phyloP scores from a whole-genome alignment of 2,329 filamentous ascomycete genomes.

The Claviceps capensis region DNA sequence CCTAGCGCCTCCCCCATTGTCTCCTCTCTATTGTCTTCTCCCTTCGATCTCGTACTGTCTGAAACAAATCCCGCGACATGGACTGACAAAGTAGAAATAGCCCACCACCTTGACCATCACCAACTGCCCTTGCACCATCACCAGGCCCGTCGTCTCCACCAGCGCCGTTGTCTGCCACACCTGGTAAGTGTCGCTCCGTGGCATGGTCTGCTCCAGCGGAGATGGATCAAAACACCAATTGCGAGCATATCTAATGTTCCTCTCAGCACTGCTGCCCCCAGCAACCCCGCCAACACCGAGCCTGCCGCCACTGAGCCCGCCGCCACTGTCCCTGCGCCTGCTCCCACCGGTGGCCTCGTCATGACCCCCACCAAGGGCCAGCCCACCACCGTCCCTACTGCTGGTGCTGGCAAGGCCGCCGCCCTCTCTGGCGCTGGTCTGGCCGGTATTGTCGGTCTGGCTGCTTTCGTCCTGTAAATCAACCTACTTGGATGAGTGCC shows the following conservation, averaged over 20 bases:
- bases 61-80: neutral
- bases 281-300: neutral
- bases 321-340: slow-evolving; percentile 7
- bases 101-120: slow-evolving; percentile 58
- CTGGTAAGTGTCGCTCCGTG: slow-evolving; percentile 29
- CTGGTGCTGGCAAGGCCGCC: slow-evolving; percentile 41
- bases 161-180: slow-evolving; percentile 38
- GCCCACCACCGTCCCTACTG: slow-evolving; percentile 30
- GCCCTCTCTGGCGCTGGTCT: slow-evolving; percentile 45
- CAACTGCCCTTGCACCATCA: slow-evolving; percentile 57
- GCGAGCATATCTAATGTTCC: neutral
- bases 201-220: neutral
- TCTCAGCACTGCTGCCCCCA: neutral
- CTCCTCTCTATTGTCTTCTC: too few relatives aligned
- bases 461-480: slow-evolving; percentile 45
- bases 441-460: slow-evolving; percentile 45
- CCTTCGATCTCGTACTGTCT: neutral
- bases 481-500: slow-evolving; percentile 19
- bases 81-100: slow-evolving; percentile 17
- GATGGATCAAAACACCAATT: too few relatives aligned
- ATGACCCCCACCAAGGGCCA: slow-evolving; percentile 16
- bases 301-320: neutral
- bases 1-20: too few relatives aligned
- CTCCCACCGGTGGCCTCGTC: slow-evolving; percentile 3
- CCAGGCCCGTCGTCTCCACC: slow-evolving; percentile 41